Conservation (phyloP, 2,329 filamentous ascomycete genomes). For the Didymella pomorum region DNA sequence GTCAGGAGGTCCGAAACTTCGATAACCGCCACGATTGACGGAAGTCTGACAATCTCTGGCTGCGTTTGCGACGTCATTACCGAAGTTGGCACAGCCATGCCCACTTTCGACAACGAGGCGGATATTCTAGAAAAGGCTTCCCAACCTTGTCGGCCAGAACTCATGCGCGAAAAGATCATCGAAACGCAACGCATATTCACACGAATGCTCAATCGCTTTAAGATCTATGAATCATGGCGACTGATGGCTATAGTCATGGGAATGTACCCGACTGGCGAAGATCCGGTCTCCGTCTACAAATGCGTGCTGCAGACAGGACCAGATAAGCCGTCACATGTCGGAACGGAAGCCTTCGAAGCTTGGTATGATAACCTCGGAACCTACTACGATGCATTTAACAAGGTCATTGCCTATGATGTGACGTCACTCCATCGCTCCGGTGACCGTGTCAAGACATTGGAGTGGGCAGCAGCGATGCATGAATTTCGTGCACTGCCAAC, state of each 20-base stretch:
- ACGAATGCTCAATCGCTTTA: background rate
- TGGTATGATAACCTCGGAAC: background rate
- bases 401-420: background rate
- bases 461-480: background rate
- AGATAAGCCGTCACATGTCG: background rate
- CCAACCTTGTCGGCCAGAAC: background rate
- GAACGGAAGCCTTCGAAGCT: background rate
- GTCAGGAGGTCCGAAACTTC: background rate
- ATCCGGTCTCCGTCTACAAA: background rate
- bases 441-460: background rate
- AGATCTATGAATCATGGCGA: background rate
- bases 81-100: background rate
- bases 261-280: background rate
- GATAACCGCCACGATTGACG: background rate
- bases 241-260: background rate
- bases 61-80: background rate
- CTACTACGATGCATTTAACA: background rate
- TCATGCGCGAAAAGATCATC: background rate
- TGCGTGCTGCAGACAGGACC: background rate
- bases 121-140: background rate
- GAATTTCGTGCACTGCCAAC: background rate
- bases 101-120: background rate
- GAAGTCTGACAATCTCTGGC: background rate
- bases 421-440: background rate
- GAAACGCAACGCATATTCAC: background rate